Base-by-base conservation (phyloP, 2,329 filamentous ascomycete species). In the Daldinia sp. region DNA sequence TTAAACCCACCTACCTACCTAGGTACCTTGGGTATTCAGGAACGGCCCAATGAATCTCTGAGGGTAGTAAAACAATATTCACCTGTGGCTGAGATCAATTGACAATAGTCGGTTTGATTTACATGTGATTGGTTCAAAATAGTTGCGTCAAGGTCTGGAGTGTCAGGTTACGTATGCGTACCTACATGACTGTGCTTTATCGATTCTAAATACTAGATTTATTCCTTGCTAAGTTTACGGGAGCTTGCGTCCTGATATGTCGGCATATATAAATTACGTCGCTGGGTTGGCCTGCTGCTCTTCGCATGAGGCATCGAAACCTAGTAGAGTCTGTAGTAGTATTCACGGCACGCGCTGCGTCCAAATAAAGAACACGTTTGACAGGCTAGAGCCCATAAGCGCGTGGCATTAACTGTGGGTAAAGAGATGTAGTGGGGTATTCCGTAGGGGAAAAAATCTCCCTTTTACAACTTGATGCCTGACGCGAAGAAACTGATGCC, bases 401-500 rank as follows among this genome's bases (percentile, higher is more conserved):
- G 26, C 26, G 15, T 30, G 23, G 44, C 6, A 28, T 48, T 48
- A 13, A 13, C 23, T 20, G 50, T 3, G 33, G 30, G 6, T 35
- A 23, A 23, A 23, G 20, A n/a, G 6, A 23, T 15, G 12, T 54
- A 23, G 51, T 39, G 30, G 51, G 18, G 51, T 37, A 54, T 35
- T 39, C 28, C 18, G 18, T 18, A 18, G 26, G 30, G 23, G 23
- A 1, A 37, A 9, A 30, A n/a, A 39, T 50, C 30, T 18, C 15
- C 26, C 35, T 18, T 26, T 7, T 13, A 65, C 26, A 44, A 44
- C 26, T 39, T 10, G 57, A 70, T 70, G 68, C 68, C 68, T 70
- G 35, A 68, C 33, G 62, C 68, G 68, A 66, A n/a, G 60, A 35
- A 60, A n/a, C 5, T 23, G 60, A 67, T 70, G 67, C 67, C 64